These are phyloP conservation scores for Serendipita sp. DNA, from an alignment of 768 basidiomycete species.

Conservation along the genomic window DNA sequence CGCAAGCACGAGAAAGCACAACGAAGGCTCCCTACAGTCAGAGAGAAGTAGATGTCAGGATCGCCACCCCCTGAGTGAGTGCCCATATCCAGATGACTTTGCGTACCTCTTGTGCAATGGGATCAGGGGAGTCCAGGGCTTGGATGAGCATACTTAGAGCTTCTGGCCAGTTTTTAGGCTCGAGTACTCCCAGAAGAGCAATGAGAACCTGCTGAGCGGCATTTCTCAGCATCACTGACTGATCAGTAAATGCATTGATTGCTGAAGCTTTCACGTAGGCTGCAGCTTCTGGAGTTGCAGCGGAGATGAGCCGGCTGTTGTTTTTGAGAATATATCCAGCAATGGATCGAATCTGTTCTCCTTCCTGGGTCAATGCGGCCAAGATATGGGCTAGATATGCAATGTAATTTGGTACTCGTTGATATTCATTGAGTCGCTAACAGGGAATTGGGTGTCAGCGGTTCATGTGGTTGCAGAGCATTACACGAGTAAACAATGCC, in stretches of 20 bases:
- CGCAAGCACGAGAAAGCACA: conserved; percentile 86
- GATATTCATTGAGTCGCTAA: conserved; percentile 77
- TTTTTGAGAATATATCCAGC: conserved; percentile 97
- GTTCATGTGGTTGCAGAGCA: not conserved
- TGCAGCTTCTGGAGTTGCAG: conserved; percentile 45
- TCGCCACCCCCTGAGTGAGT: conserved; percentile 14
- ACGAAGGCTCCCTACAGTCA: conserved; percentile 69
- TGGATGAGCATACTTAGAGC: conserved; percentile 74
- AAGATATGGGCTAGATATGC: conserved; percentile 94
- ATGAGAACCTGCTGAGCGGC: conserved; percentile 90
- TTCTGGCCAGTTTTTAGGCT: conserved; percentile 90
- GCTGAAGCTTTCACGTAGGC: conserved; percentile 61
- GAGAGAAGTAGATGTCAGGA: conserved; percentile 10
- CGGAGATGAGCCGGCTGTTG: conserved; percentile 65
- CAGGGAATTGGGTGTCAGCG: conserved; percentile 12
- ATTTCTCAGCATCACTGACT: conserved; percentile 76
- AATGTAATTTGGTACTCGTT: conserved; percentile 82
- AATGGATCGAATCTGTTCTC: conserved; percentile 86
- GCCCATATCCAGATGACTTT: not conserved
- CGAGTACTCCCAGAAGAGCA: conserved; percentile 70
- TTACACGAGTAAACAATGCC: conserved; percentile 13
- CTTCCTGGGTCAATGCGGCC: conserved; percentile 59
- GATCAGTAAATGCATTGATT: conserved; percentile 66
- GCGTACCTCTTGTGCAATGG: conserved; percentile 72
- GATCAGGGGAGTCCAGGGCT: conserved; percentile 59